Base-by-base conservation (phyloP, 225 moss, liverwort and hornwort genomes). In the Marchantia polymorpha region DNA sequence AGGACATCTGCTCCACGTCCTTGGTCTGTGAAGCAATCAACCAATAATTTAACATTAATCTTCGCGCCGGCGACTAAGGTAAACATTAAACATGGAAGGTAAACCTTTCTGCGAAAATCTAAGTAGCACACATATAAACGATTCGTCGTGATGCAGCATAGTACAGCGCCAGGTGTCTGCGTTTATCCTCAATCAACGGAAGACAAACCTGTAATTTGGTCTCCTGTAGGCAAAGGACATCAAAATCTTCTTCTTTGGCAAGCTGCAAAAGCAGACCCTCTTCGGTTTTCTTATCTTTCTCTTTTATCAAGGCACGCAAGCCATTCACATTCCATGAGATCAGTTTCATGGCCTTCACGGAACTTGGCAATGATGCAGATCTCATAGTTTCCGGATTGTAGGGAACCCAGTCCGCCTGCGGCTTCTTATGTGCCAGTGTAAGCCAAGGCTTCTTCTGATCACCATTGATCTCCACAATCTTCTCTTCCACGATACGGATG, bases 261-360 rank as follows among this genome's bases (percentile, higher is more conserved):
- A 99, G 88, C 71, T 88, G 89, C 48, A 83, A 84, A 75, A 89
- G 74, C 53, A 88, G 81, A 29, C 86, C 88, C 59, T 99, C 92
- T 77, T 90, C 84, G n/a, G 82, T 77, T 83, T 89, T 84, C 56
- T 88, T 77, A 29, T 90, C 89, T 84, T 94, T 92, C 81, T 86
- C 91, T 82, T 94, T 97, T 80, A 97, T 78, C 68, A 94, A 89
- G 17, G 93, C 95, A 58, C 95, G 88, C 77, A 95, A 81, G 6
- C 97, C 97, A 85, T 99, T 99, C 77, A 99, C 97, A 78, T 99
- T 99, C 97, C 97, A 99, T 11, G 97, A 99, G 26, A 99, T 64
- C 10, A 99, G 53, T 83, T 95, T 99, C 84, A 92, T 74, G 14
- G 76, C 80, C 81, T 91, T 87, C 54, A 87, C 83, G 63, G 73